phyloP scores from a whole-genome alignment of 1,284 basidiomycete species.

The Ceratobasidium sp. region DNA sequence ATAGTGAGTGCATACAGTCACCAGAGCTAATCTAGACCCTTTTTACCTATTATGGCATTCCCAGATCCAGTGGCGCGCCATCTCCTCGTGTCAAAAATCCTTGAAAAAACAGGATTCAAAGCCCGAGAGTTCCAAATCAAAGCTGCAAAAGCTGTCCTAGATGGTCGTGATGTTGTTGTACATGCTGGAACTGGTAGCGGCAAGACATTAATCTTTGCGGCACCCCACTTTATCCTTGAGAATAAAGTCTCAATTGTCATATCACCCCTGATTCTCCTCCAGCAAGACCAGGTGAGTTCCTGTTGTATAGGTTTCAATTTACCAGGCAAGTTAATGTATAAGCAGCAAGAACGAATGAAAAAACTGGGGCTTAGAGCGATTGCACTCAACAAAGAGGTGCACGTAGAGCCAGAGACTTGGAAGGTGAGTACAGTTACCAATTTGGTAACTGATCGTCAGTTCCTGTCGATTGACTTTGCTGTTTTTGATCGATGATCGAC shows the following conservation, averaged over 20 bases:
- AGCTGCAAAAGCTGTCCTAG: background rate
- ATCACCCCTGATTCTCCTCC: slow-evolving; percentile 23
- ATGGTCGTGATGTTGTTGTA: slow-evolving; percentile 14
- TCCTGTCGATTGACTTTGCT: slow-evolving; percentile 10
- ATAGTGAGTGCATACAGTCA: slow-evolving; percentile 14
- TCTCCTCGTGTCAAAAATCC: background rate
- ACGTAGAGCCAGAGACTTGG: background rate
- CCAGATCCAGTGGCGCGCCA: background rate
- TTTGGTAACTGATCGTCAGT: background rate
- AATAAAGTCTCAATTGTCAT: slow-evolving; percentile 18
- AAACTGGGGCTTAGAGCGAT: background rate
- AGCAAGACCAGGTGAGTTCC: slow-evolving; percentile 14
- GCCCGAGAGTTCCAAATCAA: background rate
- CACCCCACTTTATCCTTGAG: slow-evolving; percentile 16
- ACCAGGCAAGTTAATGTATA: too few relatives aligned
- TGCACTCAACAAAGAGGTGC: slow-evolving; percentile 10
- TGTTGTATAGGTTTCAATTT: background rate
- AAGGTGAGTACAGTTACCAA: background rate
- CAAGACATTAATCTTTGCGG: slow-evolving; percentile 23
- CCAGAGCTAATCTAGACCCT: background rate
- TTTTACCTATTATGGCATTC: background rate
- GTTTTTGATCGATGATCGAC: slow-evolving; percentile 25
- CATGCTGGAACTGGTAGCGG: slow-evolving; percentile 16
- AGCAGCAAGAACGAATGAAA: slow-evolving; percentile 9
- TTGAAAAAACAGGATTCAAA: slow-evolving; percentile 3